These are phyloP conservation scores for Saussurea involucrata DNA, from an alignment of 129 eudicot species.

Conservation along the genomic window DNA sequence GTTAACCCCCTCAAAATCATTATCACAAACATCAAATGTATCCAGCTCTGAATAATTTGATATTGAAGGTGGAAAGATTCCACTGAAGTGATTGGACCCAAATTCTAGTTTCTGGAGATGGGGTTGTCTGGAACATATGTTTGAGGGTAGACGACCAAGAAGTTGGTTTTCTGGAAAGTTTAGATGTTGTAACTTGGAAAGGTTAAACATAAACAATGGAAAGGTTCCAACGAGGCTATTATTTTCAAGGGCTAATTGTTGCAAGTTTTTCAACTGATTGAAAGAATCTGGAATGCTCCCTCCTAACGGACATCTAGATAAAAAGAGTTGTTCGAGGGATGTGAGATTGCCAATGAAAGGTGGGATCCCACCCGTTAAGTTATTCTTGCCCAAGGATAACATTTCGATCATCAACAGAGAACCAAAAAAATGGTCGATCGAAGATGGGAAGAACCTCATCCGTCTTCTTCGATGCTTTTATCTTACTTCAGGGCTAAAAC, in stretches of 20 bases:
- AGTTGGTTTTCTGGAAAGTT: slow-evolving; percentile 14
- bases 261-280: background rate
- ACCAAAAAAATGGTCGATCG: too few species aligned
- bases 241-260: background rate
- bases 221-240: slow-evolving; percentile 15
- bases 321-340: background rate
- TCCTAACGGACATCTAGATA: background rate
- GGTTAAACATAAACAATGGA: slow-evolving; percentile 25
- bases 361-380: slow-evolving; percentile 16
- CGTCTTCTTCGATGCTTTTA: too few species aligned
- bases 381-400: background rate
- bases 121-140: slow-evolving; percentile 26
- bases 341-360: slow-evolving; percentile 22
- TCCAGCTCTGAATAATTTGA: slow-evolving; percentile 29
- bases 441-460: too few species aligned
- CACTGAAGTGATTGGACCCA: slow-evolving; percentile 12
- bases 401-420: background rate
- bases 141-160: slow-evolving; percentile 16
- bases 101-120: background rate
- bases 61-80: slow-evolving; percentile 32
- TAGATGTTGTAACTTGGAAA: slow-evolving; percentile 8
- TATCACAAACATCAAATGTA: background rate
- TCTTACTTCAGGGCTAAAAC: too few species aligned
- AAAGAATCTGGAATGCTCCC: slow-evolving; percentile 33
- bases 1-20: slow-evolving; percentile 7